Evolutionary conservation across 768 basidiomycete genomes (phyloP).

Genomic region (Rhizopogon roseolus): DNA sequence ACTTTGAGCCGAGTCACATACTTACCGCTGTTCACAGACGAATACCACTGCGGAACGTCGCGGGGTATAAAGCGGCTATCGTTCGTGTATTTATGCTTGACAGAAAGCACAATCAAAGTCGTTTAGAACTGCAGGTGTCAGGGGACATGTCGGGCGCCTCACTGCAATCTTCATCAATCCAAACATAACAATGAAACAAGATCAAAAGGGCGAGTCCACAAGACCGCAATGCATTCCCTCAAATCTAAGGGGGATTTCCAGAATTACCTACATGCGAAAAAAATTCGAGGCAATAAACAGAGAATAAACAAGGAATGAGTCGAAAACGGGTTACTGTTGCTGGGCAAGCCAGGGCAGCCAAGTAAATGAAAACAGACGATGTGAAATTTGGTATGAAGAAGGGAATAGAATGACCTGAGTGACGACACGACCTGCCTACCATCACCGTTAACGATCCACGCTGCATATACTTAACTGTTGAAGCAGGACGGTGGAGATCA

Average conservation of each 20-base stretch:
- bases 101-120: too few relatives aligned
- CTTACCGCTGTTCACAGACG: too few relatives aligned
- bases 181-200: background rate
- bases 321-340: background rate
- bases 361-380: constrained; percentile 1
- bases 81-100: too few relatives aligned
- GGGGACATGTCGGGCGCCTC: background rate
- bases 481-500: background rate
- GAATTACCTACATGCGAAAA: constrained; percentile 20
- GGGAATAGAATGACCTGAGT: background rate
- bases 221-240: constrained; percentile 13
- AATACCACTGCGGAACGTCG: too few relatives aligned
- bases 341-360: constrained; percentile 23
- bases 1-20: too few relatives aligned
- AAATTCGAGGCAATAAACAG: constrained; percentile 4
- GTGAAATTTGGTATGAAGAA: background rate
- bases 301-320: background rate
- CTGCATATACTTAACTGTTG: background rate
- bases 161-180: background rate
- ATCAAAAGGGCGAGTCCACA: constrained; percentile 7
- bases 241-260: constrained; percentile 21
- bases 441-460: constrained; percentile 9
- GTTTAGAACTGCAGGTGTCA: too few relatives aligned
- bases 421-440: constrained; percentile 24
- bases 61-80: too few relatives aligned